phyloP scores from a whole-genome alignment of 2,329 filamentous ascomycete species.

The Hypoxylon sp. region DNA sequence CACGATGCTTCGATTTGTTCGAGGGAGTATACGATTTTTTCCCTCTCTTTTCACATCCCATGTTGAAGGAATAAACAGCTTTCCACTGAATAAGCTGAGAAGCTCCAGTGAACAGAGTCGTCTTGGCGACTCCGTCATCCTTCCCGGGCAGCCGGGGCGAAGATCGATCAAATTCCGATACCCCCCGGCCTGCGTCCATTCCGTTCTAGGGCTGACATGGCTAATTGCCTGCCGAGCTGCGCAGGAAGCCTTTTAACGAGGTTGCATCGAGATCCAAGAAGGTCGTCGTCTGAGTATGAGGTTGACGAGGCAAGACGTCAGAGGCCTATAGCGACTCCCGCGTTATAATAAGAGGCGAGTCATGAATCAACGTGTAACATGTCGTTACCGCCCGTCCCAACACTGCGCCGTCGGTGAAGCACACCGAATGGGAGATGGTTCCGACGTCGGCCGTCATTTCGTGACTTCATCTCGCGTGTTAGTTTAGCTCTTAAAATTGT shows the following conservation, averaged over 20 bases:
- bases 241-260: background rate
- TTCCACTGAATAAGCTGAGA: background rate
- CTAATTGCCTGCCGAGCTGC: no score
- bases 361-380: background rate
- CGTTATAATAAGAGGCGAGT: slow-evolving; percentile 11
- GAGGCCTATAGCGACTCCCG: slow-evolving; percentile 6
- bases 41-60: background rate
- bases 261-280: slow-evolving; percentile 27
- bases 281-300: background rate
- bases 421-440: slow-evolving; percentile 13
- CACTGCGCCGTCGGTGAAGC: background rate
- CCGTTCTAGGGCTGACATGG: slow-evolving; percentile 14
- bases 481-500: background rate
- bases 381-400: background rate
- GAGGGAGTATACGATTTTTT: background rate
- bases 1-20: background rate
- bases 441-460: background rate
- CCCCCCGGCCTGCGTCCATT: background rate
- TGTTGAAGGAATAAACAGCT: no score
- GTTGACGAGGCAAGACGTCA: slow-evolving; percentile 13
- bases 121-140: slow-evolving; percentile 27
- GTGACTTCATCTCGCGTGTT: slow-evolving; percentile 16
- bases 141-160: slow-evolving; percentile 16
- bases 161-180: slow-evolving; percentile 11
- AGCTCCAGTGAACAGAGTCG: no score